Evolutionary conservation across 495 filamentous ascomycete species (phyloP).

Genomic region (Rhizodiscina lignyota): DNA sequence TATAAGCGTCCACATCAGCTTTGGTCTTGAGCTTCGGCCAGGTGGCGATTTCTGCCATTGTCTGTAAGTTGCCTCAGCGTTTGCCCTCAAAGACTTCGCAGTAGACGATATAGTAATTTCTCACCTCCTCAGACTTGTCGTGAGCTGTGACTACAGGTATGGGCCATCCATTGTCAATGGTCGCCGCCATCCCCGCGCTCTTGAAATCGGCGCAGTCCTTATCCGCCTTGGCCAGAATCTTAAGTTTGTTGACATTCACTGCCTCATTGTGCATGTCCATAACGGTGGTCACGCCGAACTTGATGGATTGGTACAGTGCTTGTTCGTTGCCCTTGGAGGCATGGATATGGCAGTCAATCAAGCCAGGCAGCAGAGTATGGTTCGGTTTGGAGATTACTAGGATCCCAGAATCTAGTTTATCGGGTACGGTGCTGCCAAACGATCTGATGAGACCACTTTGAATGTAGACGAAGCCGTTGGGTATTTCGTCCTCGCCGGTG

Average conservation of each 20-base stretch:
- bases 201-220: conserved; percentile 19
- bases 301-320: conserved; percentile 17
- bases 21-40: conserved; percentile 18
- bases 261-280: conserved; percentile 22
- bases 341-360: conserved; percentile 23
- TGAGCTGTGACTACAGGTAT: conserved; percentile 17
- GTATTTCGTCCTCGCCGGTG: conserved; percentile 16
- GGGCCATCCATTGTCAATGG: conserved; percentile 22
- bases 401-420: conserved; percentile 3
- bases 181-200: conserved; percentile 15
- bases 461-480: conserved; percentile 14
- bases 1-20: conserved; percentile 15
- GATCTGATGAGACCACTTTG: conserved; percentile 16
- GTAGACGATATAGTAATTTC: not conserved
- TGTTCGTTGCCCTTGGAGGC: conserved; percentile 15
- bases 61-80: conserved; percentile 11
- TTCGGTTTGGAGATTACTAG: conserved; percentile 15
- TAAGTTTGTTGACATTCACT: conserved; percentile 32
- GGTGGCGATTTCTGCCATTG: conserved; percentile 14
- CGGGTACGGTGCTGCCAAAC: conserved; percentile 6
- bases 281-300: conserved; percentile 21
- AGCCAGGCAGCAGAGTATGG: conserved; percentile 20
- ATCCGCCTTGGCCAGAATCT: conserved; percentile 19
- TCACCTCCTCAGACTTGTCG: conserved; percentile 6
- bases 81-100: too few relatives aligned